A percentile compares a stretch with the other conserved stretches of the same genome.
These are phyloP conservation scores for Paecilomyces niveus DNA, from an alignment of 2,329 filamentous ascomycete genomes.

Conservation along the genomic window DNA sequence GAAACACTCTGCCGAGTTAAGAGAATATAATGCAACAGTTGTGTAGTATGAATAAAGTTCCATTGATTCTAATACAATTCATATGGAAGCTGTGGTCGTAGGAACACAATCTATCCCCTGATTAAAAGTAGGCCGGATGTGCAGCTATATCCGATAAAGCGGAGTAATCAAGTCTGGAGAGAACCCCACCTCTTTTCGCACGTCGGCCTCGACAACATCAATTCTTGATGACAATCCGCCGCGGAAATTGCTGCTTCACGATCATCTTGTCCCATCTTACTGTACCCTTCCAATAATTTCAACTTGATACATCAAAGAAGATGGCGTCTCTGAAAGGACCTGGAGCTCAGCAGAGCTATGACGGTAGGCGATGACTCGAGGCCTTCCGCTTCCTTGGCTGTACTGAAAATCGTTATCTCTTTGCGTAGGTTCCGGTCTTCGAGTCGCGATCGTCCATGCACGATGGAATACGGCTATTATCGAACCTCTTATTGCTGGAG, in stretches of 20 bases:
- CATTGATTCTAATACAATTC: background rate
- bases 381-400: background rate
- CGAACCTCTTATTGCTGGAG: conserved; percentile 71
- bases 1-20: background rate
- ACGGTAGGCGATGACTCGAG: conserved; percentile 39
- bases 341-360: conserved; percentile 50
- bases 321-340: conserved; percentile 57
- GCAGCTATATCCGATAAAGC: background rate
- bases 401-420: background rate
- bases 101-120: background rate
- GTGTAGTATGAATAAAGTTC: background rate
- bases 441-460: conserved; percentile 91
- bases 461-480: conserved; percentile 92
- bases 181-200: background rate
- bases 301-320: conserved; percentile 13
- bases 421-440: conserved; percentile 58
- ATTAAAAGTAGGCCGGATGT: background rate
- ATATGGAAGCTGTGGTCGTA: background rate
- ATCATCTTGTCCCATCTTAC: background rate
- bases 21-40: background rate
- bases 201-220: background rate
- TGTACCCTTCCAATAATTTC: background rate
- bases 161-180: background rate
- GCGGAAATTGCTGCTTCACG: background rate
- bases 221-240: background rate